A percentile compares a stretch with the other conserved stretches of the same genome.
Conservation (phyloP, 2,329 filamentous ascomycete species). For the Ceratocystis smalleyi region DNA sequence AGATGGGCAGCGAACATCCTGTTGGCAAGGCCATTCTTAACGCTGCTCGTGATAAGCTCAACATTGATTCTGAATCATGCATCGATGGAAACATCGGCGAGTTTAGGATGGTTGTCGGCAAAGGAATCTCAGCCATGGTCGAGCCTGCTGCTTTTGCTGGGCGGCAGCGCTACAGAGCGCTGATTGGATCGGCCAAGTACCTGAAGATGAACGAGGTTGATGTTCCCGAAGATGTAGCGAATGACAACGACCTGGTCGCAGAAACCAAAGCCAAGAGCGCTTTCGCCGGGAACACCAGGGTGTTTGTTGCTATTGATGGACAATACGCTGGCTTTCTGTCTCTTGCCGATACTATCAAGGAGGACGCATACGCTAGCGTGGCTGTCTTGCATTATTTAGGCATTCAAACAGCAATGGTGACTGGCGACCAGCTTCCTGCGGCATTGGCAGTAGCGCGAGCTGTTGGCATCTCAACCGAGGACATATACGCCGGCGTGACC, state of each 20-base stretch:
- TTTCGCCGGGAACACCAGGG: slow-evolving; percentile 65
- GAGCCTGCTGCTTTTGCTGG: slow-evolving; percentile 38
- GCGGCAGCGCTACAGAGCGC: slow-evolving; percentile 56
- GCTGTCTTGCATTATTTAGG: slow-evolving; percentile 70
- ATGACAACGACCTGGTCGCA: slow-evolving; percentile 38
- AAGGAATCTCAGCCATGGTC: slow-evolving; percentile 67
- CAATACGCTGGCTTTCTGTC: slow-evolving; percentile 68
- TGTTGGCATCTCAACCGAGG: slow-evolving; percentile 60
- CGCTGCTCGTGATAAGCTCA: slow-evolving; percentile 61
- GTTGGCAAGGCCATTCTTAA: slow-evolving; percentile 76
- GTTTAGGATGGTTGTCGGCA: slow-evolving; percentile 69
- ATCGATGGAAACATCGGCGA: slow-evolving; percentile 75
- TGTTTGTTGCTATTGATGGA: slow-evolving; percentile 77
- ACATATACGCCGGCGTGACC: slow-evolving; percentile 75
- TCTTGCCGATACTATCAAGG: slow-evolving; percentile 82
- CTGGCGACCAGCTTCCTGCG: slow-evolving; percentile 75
- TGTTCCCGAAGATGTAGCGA: slow-evolving; percentile 47
- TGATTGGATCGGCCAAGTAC: slow-evolving; percentile 69
- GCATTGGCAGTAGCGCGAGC: slow-evolving; percentile 68
- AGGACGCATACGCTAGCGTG: slow-evolving; percentile 66
- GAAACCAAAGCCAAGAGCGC: slow-evolving; percentile 26
- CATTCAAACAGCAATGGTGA: slow-evolving; percentile 80
- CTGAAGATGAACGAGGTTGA: slow-evolving; percentile 54
- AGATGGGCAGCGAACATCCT: slow-evolving; percentile 91
- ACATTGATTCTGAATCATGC: slow-evolving; percentile 52